Evolutionary conservation across 2,329 filamentous ascomycete genomes (phyloP).

Genomic region (Chaetomium globosum): DNA sequence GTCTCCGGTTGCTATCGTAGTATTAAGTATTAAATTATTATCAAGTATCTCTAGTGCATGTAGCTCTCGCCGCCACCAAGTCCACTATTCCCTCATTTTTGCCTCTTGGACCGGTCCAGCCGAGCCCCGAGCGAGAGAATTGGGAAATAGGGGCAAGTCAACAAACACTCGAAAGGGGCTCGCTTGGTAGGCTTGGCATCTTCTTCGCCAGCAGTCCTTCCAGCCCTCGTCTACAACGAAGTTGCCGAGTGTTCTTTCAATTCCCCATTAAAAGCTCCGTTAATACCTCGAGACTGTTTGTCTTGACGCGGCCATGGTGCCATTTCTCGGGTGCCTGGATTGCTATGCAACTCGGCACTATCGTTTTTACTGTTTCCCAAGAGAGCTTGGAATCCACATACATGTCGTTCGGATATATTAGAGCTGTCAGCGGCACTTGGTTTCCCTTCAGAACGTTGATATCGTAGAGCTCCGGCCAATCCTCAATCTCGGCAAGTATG

Average conservation of each 20-base stretch:
- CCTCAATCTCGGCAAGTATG: constrained; percentile 56
- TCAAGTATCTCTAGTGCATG: background rate
- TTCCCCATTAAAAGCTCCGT: constrained; percentile 13
- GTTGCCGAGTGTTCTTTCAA: too few relatives aligned
- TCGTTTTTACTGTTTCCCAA: constrained; percentile 56
- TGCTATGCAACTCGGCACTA: constrained; percentile 3
- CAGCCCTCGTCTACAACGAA: background rate
- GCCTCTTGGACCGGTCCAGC: background rate
- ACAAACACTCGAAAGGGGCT: background rate
- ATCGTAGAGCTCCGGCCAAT: constrained; percentile 69
- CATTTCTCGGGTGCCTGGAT: background rate
- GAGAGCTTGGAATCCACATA: constrained; percentile 69
- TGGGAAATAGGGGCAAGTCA: constrained; percentile 2
- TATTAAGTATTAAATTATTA: background rate
- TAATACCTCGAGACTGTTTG: constrained; percentile 16
- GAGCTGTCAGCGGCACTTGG: constrained; percentile 67
- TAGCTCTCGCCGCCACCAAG: background rate
- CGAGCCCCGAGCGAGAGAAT: background rate
- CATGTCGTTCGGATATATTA: constrained; percentile 71
- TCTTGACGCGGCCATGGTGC: constrained; percentile 29
- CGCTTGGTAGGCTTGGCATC: background rate
- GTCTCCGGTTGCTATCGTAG: too few relatives aligned
- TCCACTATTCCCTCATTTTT: background rate
- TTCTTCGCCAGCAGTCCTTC: background rate
- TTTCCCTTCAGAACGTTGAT: constrained; percentile 61